A percentile compares a stretch with the other conserved stretches of the same genome.
phyloP scores from a whole-genome alignment of 768 basidiomycete genomes.

The Boletellus emodensis region DNA sequence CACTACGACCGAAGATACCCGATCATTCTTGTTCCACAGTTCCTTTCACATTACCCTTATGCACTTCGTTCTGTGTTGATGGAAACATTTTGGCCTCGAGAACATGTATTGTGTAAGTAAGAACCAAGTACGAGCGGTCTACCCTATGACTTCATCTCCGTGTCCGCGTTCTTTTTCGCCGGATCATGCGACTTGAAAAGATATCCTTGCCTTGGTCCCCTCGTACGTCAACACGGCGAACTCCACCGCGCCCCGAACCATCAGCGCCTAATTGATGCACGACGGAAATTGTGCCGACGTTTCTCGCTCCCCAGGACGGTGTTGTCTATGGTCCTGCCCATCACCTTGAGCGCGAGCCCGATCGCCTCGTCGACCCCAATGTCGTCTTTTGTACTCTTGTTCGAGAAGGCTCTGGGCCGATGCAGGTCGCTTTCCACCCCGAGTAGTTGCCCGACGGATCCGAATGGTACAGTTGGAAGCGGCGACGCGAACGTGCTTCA shows the following conservation, averaged over 20 bases:
- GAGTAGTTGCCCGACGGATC: slow-evolving; percentile 98
- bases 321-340: slow-evolving; percentile 99
- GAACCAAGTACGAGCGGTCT: slow-evolving; percentile 10
- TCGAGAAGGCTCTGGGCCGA: slow-evolving; percentile 94
- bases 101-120: background rate
- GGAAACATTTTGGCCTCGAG: background rate
- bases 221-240: slow-evolving; percentile 90
- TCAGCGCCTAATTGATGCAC: background rate
- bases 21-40: background rate
- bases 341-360: slow-evolving; percentile 84
- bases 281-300: slow-evolving; percentile 50
- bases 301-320: slow-evolving; percentile 96
- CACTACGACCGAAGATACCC: background rate
- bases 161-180: slow-evolving; percentile 83
- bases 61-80: background rate
- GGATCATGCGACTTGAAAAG: slow-evolving; percentile 75
- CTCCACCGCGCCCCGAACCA: slow-evolving; percentile 61
- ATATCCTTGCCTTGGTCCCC: slow-evolving; percentile 82
- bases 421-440: slow-evolving; percentile 98
- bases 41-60: background rate
- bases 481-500: too few species aligned
- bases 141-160: slow-evolving; percentile 62
- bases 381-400: slow-evolving; percentile 97
- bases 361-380: slow-evolving; percentile 89
- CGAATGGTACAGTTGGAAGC: slow-evolving; percentile 97